Evolutionary conservation across 192 early-diverging fungal species (phyloP).

Genomic region (Rhizophlyctis rosea): DNA sequence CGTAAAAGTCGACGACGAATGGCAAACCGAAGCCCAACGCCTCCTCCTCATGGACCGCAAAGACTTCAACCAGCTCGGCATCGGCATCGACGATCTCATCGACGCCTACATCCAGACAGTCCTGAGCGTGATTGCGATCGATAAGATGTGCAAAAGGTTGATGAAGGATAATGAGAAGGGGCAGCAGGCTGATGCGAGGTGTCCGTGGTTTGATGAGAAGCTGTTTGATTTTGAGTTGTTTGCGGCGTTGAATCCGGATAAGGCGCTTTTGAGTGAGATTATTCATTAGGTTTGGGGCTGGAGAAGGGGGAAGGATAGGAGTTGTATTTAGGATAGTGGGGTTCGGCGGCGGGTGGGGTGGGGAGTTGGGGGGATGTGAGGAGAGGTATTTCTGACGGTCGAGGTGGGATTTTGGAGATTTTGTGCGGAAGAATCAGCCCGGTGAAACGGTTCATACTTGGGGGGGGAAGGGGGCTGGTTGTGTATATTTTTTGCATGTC

Average conservation of each 20-base stretch:
- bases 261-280: slow-evolving; percentile 44
- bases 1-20: slow-evolving; percentile 72
- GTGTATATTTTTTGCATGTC: no score
- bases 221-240: slow-evolving; percentile 50
- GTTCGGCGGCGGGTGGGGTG: no score
- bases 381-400: no score
- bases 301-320: no score
- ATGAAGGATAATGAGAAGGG: slow-evolving; percentile 29
- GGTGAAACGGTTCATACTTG: no score
- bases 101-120: slow-evolving; percentile 89
- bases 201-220: slow-evolving; percentile 38
- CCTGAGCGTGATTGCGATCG: slow-evolving; percentile 79
- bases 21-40: slow-evolving; percentile 80
- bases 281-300: slow-evolving; percentile 16
- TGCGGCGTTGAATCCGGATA: slow-evolving; percentile 52
- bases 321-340: no score
- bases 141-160: slow-evolving; percentile 65
- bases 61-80: slow-evolving; percentile 82
- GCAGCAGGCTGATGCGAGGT: slow-evolving; percentile 9
- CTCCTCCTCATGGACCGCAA: slow-evolving; percentile 87
- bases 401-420: no score
- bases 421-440: no score
- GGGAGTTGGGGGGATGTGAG: no score
- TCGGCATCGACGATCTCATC: slow-evolving; percentile 83
- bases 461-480: no score